Percentiles rank a stretch among this genome's conserved stretches.
Evolutionary conservation across 2,329 filamentous ascomycete genomes (phyloP).

Genomic region (Penicillium sp.): DNA sequence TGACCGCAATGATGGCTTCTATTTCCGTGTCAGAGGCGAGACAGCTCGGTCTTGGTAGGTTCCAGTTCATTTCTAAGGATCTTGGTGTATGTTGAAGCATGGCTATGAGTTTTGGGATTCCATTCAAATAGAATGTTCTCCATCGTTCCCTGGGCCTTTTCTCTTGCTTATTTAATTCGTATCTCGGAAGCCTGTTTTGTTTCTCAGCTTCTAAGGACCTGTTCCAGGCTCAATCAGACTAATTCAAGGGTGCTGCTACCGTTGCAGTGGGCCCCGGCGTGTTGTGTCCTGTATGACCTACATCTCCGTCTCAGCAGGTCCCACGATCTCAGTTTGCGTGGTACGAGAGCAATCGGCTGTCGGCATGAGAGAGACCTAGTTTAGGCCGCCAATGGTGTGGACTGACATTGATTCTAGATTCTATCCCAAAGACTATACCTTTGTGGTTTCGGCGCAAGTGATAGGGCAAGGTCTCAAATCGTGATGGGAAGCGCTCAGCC

Average conservation of each 20-base stretch:
- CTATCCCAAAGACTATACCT: neutral
- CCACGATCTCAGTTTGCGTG: constrained; percentile 12
- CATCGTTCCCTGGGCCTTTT: neutral
- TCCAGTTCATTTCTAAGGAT: constrained; percentile 20
- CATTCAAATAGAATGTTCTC: neutral
- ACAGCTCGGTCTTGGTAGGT: constrained; percentile 4
- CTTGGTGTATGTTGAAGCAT: neutral
- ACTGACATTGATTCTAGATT: neutral
- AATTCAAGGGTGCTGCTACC: constrained; percentile 7
- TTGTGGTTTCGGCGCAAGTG: neutral
- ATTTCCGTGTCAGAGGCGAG: constrained; percentile 14
- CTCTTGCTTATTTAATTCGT: too few relatives aligned
- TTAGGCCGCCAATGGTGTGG: neutral
- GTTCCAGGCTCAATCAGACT: neutral
- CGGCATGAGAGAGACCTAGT: constrained; percentile 6
- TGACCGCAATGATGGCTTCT: constrained; percentile 32
- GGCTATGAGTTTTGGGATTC: neutral
- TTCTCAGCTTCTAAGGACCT: neutral
- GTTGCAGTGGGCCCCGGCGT: constrained; percentile 7
- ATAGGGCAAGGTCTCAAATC: neutral
- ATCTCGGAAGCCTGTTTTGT: neutral
- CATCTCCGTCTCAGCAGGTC: neutral
- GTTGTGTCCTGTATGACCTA: constrained; percentile 12
- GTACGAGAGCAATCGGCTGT: constrained; percentile 26
- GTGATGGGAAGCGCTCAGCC: constrained; percentile 8